These are phyloP conservation scores for Vigna trinervia DNA, from an alignment of 306 rosid genomes.

Conservation along the genomic window DNA sequence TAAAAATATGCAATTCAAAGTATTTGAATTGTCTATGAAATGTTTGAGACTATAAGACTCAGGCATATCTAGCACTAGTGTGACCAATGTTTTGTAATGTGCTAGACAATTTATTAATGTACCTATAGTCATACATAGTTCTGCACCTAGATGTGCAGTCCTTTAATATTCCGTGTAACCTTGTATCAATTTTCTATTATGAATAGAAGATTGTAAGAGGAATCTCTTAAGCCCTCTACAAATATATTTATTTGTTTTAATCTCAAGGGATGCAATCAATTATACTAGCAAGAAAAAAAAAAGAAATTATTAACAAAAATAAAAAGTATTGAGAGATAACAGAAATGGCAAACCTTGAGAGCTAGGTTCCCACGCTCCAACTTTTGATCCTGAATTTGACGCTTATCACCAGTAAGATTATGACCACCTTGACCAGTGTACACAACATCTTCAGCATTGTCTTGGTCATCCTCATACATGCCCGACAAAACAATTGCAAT, in stretches of 20 bases:
- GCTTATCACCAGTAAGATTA: conserved; percentile 81
- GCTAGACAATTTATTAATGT: too few relatives aligned
- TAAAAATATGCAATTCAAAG: not conserved
- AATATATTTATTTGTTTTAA: too few relatives aligned
- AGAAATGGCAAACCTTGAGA: conserved; percentile 71
- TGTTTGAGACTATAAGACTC: not conserved
- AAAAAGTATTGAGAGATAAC: not conserved
- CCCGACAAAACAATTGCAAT: conserved; percentile 94
- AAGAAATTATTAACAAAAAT: not conserved
- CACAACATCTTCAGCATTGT: conserved; percentile 89
- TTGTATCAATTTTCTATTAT: too few relatives aligned
- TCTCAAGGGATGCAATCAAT: not conserved
- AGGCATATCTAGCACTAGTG: not conserved
- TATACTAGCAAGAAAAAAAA: not conserved
- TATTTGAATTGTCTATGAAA: not conserved
- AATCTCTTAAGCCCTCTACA: too few relatives aligned
- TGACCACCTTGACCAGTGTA: conserved; percentile 99
- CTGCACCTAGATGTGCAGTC: too few relatives aligned
- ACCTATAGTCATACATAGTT: too few relatives aligned
- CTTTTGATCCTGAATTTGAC: conserved; percentile 77
- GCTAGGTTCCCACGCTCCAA: conserved; percentile 91
- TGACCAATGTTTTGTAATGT: too few relatives aligned
- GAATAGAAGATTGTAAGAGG: too few relatives aligned
- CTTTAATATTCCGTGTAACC: too few relatives aligned
- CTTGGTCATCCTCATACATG: conserved; percentile 94